Base-by-base conservation (phyloP, 2,329 filamentous ascomycete genomes). In the Colletotrichum sidae region DNA sequence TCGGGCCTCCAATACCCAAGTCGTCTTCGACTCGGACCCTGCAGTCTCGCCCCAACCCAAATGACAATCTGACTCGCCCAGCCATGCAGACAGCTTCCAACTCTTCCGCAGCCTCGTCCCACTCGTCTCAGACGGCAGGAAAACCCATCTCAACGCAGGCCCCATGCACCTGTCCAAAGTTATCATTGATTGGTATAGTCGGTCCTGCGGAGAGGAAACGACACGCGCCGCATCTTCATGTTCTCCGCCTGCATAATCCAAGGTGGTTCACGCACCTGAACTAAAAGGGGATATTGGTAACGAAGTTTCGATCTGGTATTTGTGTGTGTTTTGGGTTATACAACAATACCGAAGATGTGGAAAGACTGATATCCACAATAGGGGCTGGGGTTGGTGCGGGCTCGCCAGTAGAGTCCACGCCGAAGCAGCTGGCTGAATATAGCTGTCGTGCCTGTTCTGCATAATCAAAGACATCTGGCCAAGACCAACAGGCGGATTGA, bases 91-190 rank as follows among this genome's bases (percentile, higher is more conserved):
- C 69, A 68, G 37, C 13, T 73, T 72, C 52, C 65, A 68, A 0
- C 38, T 60, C 1, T 67, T 69, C 58, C 68, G 71, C 2, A 61
- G 55, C 8, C 69, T 73, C 4, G 72, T 73, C 2, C 72, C 71
- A 1, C 53, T 72, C 0, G 66, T 68, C 13, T 39, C 57, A 0
- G 55, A 68, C 11, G 61, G 59, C 11, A 65, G 69, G 11, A 60
- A 65, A 33, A 67, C 70, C 6, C 74, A 73, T 42, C 70, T 77
- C n/a, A 76, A 76, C 45, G 69, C 75, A 5, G 70, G 72, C 6
- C 74, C 72, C 10, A 70, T 70, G 54, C 74, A 74, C 0, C 74
- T 74, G 1, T 75, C 73, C 3, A 77, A 76, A 46, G 61, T 75
- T 1, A 66, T 76, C 45, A 68, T 76, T 13, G 72, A 52, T 76